Percentiles rank a stretch among this genome's conserved stretches.
These are phyloP conservation scores for Limnanthes douglasii DNA, from an alignment of 345 rosid genomes.

Conservation along the genomic window DNA sequence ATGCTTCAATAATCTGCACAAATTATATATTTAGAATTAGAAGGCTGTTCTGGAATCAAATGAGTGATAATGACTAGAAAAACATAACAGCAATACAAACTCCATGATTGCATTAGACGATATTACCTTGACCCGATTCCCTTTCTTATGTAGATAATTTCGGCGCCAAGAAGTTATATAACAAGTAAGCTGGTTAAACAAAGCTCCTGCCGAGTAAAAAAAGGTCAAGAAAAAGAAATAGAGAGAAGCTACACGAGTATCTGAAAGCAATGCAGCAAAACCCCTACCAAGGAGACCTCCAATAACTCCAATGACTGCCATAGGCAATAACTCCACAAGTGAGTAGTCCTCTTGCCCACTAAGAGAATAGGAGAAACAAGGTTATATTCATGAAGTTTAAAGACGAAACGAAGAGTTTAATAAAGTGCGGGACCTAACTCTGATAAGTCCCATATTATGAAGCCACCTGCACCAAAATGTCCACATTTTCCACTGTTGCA, in stretches of 20 bases:
- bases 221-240: conserved; percentile 7
- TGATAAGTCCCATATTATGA: conserved; percentile 92
- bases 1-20: conserved; percentile 87
- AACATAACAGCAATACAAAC: conserved; percentile 1
- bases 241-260: conserved; percentile 1
- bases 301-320: conserved; percentile 89
- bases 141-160: conserved; percentile 76
- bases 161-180: conserved; percentile 81
- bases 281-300: conserved; percentile 85
- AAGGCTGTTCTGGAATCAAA: no score
- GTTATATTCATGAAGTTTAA: conserved; percentile 2
- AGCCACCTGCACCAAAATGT: conserved; percentile 94
- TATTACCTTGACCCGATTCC: conserved; percentile 69
- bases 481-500: conserved; percentile 95
- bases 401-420: conserved; percentile 9
- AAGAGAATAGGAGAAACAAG: conserved; percentile 4
- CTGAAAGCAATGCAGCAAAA: conserved; percentile 4
- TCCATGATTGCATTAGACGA: neutral
- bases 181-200: conserved; percentile 86
- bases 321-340: conserved; percentile 81
- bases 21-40: neutral
- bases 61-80: neutral
- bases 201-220: conserved; percentile 48
- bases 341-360: conserved; percentile 98
- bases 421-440: conserved; percentile 41